Conservation (phyloP, 495 filamentous ascomycete species). For the Xylaria intraflava region DNA sequence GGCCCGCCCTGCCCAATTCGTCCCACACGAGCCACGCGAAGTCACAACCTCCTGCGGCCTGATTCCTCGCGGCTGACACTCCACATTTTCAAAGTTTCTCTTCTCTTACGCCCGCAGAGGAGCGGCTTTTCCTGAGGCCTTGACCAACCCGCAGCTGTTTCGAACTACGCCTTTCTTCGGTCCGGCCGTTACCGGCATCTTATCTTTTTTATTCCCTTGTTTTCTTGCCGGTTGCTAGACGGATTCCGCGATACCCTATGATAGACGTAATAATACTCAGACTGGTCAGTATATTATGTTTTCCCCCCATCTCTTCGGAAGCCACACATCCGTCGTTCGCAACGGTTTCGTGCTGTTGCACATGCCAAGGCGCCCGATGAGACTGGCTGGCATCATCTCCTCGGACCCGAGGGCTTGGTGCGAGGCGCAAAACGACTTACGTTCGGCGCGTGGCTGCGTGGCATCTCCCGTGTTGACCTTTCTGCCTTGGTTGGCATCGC, state of each 20-base stretch:
- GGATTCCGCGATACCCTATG: conserved; percentile 32
- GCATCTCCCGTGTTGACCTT: neutral
- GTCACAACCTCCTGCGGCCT: conserved; percentile 8
- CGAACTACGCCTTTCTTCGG: conserved; percentile 16
- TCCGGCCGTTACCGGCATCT: conserved; percentile 10
- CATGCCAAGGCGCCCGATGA: neutral
- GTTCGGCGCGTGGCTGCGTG: neutral
- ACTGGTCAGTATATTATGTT: conserved; percentile 24
- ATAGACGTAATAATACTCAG: conserved; percentile 31
- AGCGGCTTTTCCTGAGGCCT: conserved; percentile 20
- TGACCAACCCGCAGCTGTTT: conserved; percentile 14
- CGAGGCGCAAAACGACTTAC: neutral
- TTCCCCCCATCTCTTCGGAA: neutral
- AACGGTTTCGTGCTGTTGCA: neutral
- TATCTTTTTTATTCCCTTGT: conserved; percentile 12
- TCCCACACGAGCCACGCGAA: conserved; percentile 2
- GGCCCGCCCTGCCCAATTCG: conserved; percentile 1
- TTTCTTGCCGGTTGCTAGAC: conserved; percentile 25
- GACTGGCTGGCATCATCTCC: neutral
- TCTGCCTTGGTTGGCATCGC: conserved; percentile 1
- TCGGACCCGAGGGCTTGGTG: neutral
- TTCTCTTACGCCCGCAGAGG: conserved; percentile 15
- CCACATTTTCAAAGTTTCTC: conserved; percentile 11
- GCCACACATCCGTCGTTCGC: neutral
- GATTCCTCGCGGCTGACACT: conserved; percentile 12